A percentile compares a stretch with the other conserved stretches of the same genome.
Evolutionary conservation across 805 yeast genomes (phyloP).

Genomic region (Maudiozyma saulgeensis): DNA sequence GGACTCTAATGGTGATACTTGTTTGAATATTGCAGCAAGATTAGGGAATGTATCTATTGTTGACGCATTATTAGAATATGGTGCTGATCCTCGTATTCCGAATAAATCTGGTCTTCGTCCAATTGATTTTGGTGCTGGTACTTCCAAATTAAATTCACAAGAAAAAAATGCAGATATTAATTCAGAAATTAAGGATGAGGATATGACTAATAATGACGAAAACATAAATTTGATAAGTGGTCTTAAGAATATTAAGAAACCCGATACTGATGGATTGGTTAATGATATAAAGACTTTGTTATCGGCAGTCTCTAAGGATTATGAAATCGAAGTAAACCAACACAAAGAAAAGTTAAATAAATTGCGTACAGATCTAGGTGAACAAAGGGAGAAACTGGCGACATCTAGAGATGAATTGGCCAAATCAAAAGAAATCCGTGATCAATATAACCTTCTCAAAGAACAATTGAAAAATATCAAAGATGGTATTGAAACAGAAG

Average conservation of each 20-base stretch:
- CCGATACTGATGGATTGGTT: conserved; percentile 26
- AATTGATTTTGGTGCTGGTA: conserved; percentile 61
- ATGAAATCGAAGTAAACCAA: conserved; percentile 44
- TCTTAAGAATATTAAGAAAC: conserved; percentile 3
- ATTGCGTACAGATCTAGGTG: conserved; percentile 36
- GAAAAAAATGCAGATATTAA: neutral
- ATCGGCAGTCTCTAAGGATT: conserved; percentile 45
- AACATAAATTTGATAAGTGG: neutral
- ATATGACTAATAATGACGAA: neutral
- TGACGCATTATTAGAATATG: conserved; percentile 72
- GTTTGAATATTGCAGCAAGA: conserved; percentile 84
- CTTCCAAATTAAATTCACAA: conserved; percentile 12
- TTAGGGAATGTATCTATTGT: conserved; percentile 75
- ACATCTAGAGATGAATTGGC: conserved; percentile 19
- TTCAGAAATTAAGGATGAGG: neutral
- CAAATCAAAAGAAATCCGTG: conserved; percentile 36
- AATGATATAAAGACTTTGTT: conserved; percentile 45
- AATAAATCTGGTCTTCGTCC: conserved; percentile 86
- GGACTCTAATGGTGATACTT: conserved; percentile 91
- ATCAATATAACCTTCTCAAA: conserved; percentile 44
- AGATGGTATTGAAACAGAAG: conserved; percentile 57
- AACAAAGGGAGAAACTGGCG: conserved; percentile 19
- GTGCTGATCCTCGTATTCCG: conserved; percentile 71
- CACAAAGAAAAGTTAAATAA: conserved; percentile 45
- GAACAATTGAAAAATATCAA: conserved; percentile 50